Evolutionary conservation across 345 rosid genomes (phyloP).

Genomic region (Eucalyptus fibrosa): DNA sequence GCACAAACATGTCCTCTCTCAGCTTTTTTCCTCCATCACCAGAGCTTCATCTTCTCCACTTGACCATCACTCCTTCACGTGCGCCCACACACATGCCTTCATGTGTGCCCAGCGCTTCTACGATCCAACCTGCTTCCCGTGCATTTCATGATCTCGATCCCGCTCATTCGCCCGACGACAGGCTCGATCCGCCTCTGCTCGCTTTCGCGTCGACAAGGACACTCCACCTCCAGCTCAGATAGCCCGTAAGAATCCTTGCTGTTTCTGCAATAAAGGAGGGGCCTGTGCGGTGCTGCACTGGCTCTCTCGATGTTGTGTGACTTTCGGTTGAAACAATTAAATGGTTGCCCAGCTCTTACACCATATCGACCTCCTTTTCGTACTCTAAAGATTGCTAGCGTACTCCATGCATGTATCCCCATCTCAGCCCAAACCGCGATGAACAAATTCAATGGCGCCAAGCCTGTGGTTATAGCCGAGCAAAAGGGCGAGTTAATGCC

Average conservation of each 20-base stretch:
- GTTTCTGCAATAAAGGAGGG: background rate
- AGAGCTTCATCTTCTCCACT: background rate
- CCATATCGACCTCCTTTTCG: background rate
- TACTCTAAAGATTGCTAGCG: background rate
- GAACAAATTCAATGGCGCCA: background rate
- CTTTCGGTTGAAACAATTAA: background rate
- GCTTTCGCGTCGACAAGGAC: background rate
- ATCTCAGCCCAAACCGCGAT: background rate
- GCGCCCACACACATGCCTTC: background rate
- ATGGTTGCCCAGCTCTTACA: background rate
- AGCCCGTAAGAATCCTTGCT: background rate
- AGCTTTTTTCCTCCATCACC: background rate
- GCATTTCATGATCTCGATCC: background rate
- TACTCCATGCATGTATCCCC: background rate
- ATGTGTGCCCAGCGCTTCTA: background rate
- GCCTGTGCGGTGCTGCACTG: background rate
- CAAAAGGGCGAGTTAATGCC: background rate
- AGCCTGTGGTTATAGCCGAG: background rate
- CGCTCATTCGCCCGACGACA: background rate
- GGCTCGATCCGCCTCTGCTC: background rate
- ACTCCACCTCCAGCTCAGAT: background rate
- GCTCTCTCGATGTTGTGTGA: background rate
- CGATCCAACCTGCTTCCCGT: background rate
- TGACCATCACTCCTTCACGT: background rate
- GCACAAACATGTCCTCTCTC: background rate